These are phyloP conservation scores for Pythium biforme DNA, from an alignment of 352 stramenopile species.

Conservation along the genomic window DNA sequence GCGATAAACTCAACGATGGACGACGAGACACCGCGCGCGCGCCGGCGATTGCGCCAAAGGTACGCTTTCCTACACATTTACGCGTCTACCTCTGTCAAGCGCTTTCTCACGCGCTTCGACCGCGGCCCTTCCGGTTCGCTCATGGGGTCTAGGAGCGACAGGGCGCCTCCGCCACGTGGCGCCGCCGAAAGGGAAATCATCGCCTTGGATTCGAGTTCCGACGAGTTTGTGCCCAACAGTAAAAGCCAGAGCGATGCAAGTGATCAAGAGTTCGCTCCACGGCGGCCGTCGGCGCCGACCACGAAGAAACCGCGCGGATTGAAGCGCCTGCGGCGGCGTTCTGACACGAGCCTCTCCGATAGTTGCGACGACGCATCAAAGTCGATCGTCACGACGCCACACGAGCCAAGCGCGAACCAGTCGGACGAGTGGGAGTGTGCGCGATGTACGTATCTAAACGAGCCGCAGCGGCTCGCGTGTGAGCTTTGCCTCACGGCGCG, in stretches of 20 bases:
- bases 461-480: conserved; percentile 11
- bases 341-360: too few species aligned
- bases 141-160: not conserved
- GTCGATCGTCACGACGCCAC: not conserved
- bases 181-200: conserved; percentile 10
- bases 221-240: conserved; percentile 21
- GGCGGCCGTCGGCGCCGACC: not conserved
- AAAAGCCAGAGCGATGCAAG: conserved; percentile 3
- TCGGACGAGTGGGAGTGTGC: conserved; percentile 29
- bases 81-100: not conserved
- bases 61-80: conserved; percentile 2
- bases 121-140: not conserved
- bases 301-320: conserved; percentile 3
- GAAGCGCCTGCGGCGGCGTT: conserved; percentile 22
- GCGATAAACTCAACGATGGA: conserved; percentile 7
- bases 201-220: conserved; percentile 19
- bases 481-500: conserved; percentile 24
- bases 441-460: conserved; percentile 37
- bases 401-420: not conserved
- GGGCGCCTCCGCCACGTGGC: not conserved
- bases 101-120: not conserved
- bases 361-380: too few species aligned
- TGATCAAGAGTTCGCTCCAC: not conserved
- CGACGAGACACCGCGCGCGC: conserved; percentile 4
- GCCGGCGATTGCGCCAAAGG: conserved; percentile 25